Evolutionary conservation across 345 rosid genomes (phyloP).

Genomic region (Lumnitzera littorea): DNA sequence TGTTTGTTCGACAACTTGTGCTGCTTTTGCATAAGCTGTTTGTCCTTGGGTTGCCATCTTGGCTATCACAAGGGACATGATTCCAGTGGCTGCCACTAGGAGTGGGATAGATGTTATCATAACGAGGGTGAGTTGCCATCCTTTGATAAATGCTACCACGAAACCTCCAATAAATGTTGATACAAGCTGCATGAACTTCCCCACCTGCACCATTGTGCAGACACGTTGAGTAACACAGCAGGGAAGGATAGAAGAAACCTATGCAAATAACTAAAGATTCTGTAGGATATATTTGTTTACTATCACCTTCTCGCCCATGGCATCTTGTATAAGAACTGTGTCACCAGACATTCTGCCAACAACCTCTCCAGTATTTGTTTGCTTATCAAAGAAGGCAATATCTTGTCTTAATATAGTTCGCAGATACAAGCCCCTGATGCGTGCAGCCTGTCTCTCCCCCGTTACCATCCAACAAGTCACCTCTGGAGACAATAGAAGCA

Average conservation of each 20-base stretch:
- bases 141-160: slow-evolving; percentile 51
- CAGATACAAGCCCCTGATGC: slow-evolving; percentile 55
- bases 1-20: slow-evolving; percentile 54
- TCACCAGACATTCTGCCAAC: slow-evolving; percentile 81
- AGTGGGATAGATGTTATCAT: slow-evolving; percentile 57
- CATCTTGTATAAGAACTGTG: slow-evolving; percentile 75
- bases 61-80: slow-evolving; percentile 33
- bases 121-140: slow-evolving; percentile 87
- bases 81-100: slow-evolving; percentile 46
- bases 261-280: too few species aligned
- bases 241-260: too few species aligned
- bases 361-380: slow-evolving; percentile 71
- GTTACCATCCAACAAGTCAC: slow-evolving; percentile 72
- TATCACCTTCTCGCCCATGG: slow-evolving; percentile 78
- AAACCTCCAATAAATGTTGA: slow-evolving; percentile 77
- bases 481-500: slow-evolving; percentile 32
- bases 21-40: slow-evolving; percentile 56
- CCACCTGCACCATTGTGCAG: slow-evolving; percentile 39
- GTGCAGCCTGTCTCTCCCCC: slow-evolving; percentile 69
- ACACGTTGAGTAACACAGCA: too few species aligned
- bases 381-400: slow-evolving; percentile 53
- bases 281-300: too few species aligned
- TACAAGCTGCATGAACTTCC: slow-evolving; percentile 59
- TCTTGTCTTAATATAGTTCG: slow-evolving; percentile 66
- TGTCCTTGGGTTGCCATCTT: slow-evolving; percentile 53